Conservation (phyloP, 2,329 filamentous ascomycete species). For the Neoascochyta sp. region DNA sequence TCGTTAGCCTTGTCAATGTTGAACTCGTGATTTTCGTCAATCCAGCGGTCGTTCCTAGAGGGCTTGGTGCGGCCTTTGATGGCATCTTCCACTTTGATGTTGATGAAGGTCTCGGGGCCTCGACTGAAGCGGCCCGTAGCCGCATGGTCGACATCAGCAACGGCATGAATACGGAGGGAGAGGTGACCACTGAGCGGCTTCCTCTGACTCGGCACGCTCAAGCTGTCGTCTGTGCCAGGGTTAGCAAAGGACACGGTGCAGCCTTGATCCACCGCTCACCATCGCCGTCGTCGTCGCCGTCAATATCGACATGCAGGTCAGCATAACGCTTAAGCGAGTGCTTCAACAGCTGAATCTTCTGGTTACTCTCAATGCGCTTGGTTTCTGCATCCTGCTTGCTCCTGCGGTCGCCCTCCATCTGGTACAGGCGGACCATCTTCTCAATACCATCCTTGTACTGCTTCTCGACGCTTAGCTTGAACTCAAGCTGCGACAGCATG, state of each 20-base stretch:
- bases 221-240: constrained; percentile 72
- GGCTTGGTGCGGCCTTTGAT: constrained; percentile 83
- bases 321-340: constrained; percentile 96
- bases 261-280: constrained; percentile 64
- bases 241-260: no score
- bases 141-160: constrained; percentile 93
- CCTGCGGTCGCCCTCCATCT: constrained; percentile 95
- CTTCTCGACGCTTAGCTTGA: constrained; percentile 97
- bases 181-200: constrained; percentile 94
- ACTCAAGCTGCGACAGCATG: constrained; percentile 97
- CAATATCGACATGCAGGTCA: constrained; percentile 92
- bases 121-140: constrained; percentile 76
- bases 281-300: constrained; percentile 70
- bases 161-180: constrained; percentile 77
- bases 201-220: constrained; percentile 89
- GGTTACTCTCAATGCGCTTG: constrained; percentile 87
- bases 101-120: constrained; percentile 90
- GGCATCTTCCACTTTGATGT: constrained; percentile 94
- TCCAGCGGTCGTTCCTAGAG: constrained; percentile 84
- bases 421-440: constrained; percentile 97
- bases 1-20: constrained; percentile 98
- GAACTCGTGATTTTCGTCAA: constrained; percentile 84
- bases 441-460: constrained; percentile 98
- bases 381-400: constrained; percentile 90
- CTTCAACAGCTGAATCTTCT: constrained; percentile 94